phyloP scores from a whole-genome alignment of 768 basidiomycete genomes.

The Heimioporus sp. region DNA sequence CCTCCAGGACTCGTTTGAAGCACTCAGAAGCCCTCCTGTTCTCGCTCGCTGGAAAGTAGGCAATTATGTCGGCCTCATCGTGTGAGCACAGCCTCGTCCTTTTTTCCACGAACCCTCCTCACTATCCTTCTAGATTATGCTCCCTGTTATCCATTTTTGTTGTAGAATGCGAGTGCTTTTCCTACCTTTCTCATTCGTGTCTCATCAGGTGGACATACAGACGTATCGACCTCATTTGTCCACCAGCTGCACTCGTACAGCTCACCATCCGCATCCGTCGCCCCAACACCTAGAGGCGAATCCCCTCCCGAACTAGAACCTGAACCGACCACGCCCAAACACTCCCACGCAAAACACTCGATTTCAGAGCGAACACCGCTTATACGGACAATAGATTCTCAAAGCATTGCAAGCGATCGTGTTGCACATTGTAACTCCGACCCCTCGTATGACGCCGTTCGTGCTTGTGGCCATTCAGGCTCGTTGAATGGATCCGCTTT shows the following conservation, averaged over 20 bases:
- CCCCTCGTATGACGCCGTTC: conserved; percentile 21
- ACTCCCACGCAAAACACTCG: background rate
- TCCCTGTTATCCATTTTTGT: conserved; percentile 73
- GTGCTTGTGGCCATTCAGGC: background rate
- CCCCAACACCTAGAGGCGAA: conserved; percentile 25
- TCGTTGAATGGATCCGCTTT: conserved; percentile 5
- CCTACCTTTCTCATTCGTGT: background rate
- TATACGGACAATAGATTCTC: conserved; percentile 3
- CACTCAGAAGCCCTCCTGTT: conserved; percentile 48
- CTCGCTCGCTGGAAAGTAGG: conserved; percentile 49
- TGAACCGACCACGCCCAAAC: conserved; percentile 1
- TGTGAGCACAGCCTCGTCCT: conserved; percentile 48
- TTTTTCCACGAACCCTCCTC: background rate
- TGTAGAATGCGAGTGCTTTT: conserved; percentile 64
- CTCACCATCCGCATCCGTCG: conserved; percentile 46
- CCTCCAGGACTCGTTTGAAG: conserved; percentile 71
- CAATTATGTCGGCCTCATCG: conserved; percentile 65
- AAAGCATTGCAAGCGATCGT: background rate
- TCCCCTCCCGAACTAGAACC: conserved; percentile 12
- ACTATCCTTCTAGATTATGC: conserved; percentile 42
- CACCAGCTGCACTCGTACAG: conserved; percentile 64
- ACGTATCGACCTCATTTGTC: conserved; percentile 73
- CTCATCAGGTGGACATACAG: conserved; percentile 34
- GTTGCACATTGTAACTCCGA: background rate
- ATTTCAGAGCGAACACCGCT: conserved; percentile 21